Evolutionary conservation across 2,329 filamentous ascomycete species (phyloP), one percentile per base, ranked within the genome.

Genomic region (Aspergillus puulaauensis): DNA sequence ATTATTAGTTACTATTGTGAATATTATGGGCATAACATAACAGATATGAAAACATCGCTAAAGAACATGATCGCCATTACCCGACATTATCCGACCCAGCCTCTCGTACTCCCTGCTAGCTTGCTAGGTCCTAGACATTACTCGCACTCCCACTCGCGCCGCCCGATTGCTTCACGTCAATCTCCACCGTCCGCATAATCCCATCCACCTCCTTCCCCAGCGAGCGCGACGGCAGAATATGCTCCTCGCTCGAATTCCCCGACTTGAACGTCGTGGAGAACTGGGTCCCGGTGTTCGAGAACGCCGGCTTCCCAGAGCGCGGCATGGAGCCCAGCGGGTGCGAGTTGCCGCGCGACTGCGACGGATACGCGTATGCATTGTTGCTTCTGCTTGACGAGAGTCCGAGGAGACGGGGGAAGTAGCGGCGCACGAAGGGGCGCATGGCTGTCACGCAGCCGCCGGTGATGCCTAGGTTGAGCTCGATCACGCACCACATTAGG

Each of bases 361-460:
- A 60, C 44, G 61, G 43, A 27, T 48, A 48, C 35, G 12, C 35
- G 53, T 57, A 57, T 49, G 35, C 44, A 8, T 51, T 62, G 12
- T 37, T 41, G 15, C 58, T 64, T 15, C 52, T 58, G 14, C 63
- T 59, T 6, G 64, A 66, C 3, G 66, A 68, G 3, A 66, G 61
- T 5, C 66, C 68, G 11, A 70, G 57, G 6, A 70, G 59, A 24
- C 58, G 59, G 48, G 69, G 69, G 49, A 68, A 64, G 62, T 70
- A 70, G 51, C 58, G 61, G 45, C 65, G 63, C 27, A 69, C 56
- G 44, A 72, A 70, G 0, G 68, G 69, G 19, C 68, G 61, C 52
- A 72, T 63, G 6, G 68, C 68, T 23, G 68, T 68, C 5, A 70
- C 60, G 58, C 66, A 70, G 54, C 68, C 69, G 23, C 65, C 64